These are phyloP conservation scores for Boletellus ananas DNA, from an alignment of 768 basidiomycete genomes.

Conservation along the genomic window DNA sequence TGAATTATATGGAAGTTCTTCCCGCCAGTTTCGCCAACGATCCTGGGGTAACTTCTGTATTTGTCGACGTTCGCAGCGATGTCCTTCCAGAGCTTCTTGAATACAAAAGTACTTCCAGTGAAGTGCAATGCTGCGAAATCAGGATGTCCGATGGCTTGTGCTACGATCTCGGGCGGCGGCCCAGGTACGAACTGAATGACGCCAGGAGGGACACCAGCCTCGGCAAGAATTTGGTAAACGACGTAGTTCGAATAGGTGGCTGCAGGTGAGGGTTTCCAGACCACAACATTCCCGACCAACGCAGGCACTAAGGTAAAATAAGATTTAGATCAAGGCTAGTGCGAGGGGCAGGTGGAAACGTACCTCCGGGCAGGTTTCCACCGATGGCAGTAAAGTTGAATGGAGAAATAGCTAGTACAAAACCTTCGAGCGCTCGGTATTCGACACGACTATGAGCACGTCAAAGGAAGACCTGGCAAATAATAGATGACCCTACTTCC, in stretches of 20 bases:
- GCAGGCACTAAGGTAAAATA: constrained; percentile 60
- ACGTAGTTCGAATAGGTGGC: constrained; percentile 96
- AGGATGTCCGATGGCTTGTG: constrained; percentile 73
- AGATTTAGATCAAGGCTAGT: not conserved
- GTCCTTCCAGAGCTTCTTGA: constrained; percentile 96
- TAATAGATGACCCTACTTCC: constrained; percentile 71
- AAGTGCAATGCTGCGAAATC: constrained; percentile 90
- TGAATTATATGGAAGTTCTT: constrained; percentile 99
- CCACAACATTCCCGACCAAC: constrained; percentile 87
- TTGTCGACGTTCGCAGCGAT: constrained; percentile 84
- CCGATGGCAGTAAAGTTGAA: constrained; percentile 99
- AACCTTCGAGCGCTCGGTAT: constrained; percentile 97
- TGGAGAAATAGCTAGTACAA: constrained; percentile 95
- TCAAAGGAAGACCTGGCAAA: constrained; percentile 7
- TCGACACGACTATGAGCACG: constrained; percentile 70
- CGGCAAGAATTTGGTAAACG: constrained; percentile 82
- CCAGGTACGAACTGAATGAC: constrained; percentile 98
- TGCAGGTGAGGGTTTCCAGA: constrained; percentile 98
- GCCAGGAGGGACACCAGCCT: constrained; percentile 90
- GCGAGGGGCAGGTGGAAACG: constrained; percentile 3
- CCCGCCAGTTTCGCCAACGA: constrained; percentile 97
- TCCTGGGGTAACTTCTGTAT: constrained; percentile 87
- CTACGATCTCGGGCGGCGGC: constrained; percentile 79
- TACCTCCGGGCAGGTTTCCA: constrained; percentile 82
- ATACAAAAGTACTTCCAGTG: constrained; percentile 92